Percentiles rank a stretch among this genome's conserved stretches.
These are phyloP conservation scores for Talaromyces borbonicus DNA, from an alignment of 495 filamentous ascomycete genomes.

Conservation along the genomic window DNA sequence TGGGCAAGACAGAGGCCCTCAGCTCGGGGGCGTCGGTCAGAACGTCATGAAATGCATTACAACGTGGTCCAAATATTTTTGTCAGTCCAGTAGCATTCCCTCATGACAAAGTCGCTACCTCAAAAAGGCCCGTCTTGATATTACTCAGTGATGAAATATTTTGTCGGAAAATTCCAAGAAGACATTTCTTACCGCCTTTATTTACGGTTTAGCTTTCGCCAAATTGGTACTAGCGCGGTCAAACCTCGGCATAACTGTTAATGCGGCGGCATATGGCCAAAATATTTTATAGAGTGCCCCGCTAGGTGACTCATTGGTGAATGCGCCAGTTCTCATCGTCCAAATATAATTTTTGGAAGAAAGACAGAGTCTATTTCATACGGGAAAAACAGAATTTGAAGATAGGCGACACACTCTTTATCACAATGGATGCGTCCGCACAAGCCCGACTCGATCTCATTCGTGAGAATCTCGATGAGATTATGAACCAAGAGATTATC, in stretches of 20 bases:
- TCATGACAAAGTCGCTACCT: no score
- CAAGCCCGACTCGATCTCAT: slow-evolving; percentile 56
- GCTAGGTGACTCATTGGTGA: neutral
- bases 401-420: neutral
- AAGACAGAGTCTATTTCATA: no score
- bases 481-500: slow-evolving; percentile 80
- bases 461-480: slow-evolving; percentile 68
- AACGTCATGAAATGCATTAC: no score
- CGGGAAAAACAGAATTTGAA: neutral
- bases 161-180: no score
- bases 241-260: neutral
- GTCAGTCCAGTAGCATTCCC: no score
- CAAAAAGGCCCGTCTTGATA: no score
- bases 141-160: no score
- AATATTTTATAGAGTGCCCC: neutral
- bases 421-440: slow-evolving; percentile 12
- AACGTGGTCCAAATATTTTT: no score
- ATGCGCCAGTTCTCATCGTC: no score
- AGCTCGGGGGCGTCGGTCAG: no score
- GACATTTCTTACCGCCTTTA: neutral
- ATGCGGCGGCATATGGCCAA: neutral
- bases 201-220: neutral
- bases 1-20: no score
- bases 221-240: neutral
- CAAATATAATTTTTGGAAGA: neutral